Base-by-base conservation (phyloP, 306 rosid genomes). In the Sindora glabra region DNA sequence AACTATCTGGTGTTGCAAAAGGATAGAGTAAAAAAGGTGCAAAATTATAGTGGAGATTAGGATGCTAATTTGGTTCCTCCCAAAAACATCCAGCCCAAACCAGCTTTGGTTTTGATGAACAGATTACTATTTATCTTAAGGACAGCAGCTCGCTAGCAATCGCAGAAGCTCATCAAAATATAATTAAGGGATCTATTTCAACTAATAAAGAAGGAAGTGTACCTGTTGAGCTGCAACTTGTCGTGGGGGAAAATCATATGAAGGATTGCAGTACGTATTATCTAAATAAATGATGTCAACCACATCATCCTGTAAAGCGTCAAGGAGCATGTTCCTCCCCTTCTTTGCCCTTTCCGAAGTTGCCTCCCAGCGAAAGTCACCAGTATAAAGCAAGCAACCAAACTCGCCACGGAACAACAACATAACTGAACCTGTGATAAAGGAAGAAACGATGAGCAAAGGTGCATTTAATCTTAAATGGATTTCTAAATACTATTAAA, bases 351-450 rank as follows among this genome's bases (percentile, higher is more conserved):
- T 81, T 29, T 76, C 78, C 42, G 79, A 65, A 10, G 5, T 30
- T 6, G 52, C 42, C 48, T 86, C 95, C 95, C 90, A 83, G 0
- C 95, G 85, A 47, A 86, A 86, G 52, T 86, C 95, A 0, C 95
- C 95, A 0, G 90, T 83, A 27, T 74, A 71, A 32, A 86, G 75
- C 72, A 76, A 65, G 63, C 80, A 78, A 0, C 90, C 90, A 69
- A 80, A 86, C 15, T 83, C 83, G 17, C 90, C 90, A 29, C 88
- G 90, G 22, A 83, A 78, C 65, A 86, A 62, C 47, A 86, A 59
- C 88, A 86, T 83, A 32, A 80, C 60, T 2, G 95, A 85, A 50
- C 87, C 95, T 86, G 41, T 15, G 5, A 15, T 6, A 5, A 8
- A 10, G 10, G 21, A 18, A 45, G 40, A 27, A 3, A 6, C 6